Conservation (phyloP, 75 land plant species). For the Sequoiadendron giganteum region DNA sequence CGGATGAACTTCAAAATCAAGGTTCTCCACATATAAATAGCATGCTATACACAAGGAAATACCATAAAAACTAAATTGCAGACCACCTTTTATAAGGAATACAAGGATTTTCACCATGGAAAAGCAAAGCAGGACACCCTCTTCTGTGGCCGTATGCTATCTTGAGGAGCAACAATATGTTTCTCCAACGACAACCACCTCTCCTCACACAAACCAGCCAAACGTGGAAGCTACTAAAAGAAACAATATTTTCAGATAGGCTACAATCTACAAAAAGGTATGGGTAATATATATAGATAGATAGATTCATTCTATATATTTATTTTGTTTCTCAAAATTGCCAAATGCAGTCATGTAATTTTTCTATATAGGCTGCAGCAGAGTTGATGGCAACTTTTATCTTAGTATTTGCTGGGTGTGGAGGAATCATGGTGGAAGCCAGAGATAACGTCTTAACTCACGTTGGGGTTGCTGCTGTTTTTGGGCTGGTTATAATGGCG, state of each 20-base stretch:
- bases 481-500: constrained; percentile 23
- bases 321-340: too few species aligned
- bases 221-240: background rate
- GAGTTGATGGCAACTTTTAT: too few species aligned
- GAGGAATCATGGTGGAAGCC: too few species aligned
- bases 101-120: background rate
- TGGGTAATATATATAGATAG: background rate
- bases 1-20: too few species aligned
- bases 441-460: too few species aligned
- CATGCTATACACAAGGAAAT: background rate
- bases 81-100: background rate
- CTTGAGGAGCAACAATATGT: background rate
- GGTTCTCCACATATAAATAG: too few species aligned
- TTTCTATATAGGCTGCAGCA: too few species aligned
- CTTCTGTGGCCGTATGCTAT: background rate
- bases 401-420: too few species aligned
- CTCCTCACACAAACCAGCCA: background rate
- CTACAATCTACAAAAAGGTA: background rate
- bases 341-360: too few species aligned
- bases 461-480: too few species aligned
- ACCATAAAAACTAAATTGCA: background rate
- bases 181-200: background rate
- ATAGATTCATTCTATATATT: too few species aligned
- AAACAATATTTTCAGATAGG: background rate
- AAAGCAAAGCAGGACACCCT: background rate